Percentiles rank a stretch among this genome's conserved stretches.
These are phyloP conservation scores for Pseudocohnilembus persalinus DNA, from an alignment of 169 alveolate species.

Conservation along the genomic window DNA sequence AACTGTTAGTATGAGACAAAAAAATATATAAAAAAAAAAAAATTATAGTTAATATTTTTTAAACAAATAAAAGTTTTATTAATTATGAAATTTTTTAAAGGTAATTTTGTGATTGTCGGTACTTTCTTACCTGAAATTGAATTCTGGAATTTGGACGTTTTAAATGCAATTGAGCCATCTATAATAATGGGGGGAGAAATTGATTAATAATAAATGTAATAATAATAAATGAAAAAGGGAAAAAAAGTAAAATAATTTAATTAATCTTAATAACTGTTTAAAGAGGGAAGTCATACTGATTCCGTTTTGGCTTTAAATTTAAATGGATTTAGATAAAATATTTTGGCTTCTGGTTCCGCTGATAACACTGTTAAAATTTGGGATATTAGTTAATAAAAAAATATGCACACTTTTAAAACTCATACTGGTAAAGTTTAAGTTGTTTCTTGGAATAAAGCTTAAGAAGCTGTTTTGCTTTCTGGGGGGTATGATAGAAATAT, in stretches of 20 bases:
- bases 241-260: constrained; percentile 38
- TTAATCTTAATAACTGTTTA: constrained; percentile 47
- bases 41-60: no score
- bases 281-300: constrained; percentile 76
- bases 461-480: constrained; percentile 69
- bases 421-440: constrained; percentile 81
- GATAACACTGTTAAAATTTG: constrained; percentile 82
- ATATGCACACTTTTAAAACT: constrained; percentile 61
- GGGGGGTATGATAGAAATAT: constrained; percentile 79
- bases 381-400: constrained; percentile 72
- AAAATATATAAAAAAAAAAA: no score
- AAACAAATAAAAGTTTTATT: no score
- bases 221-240: neutral
- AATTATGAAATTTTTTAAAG: constrained; percentile 15
- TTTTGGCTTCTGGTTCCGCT: constrained; percentile 84
- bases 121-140: constrained; percentile 85
- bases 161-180: constrained; percentile 79
- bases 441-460: constrained; percentile 74
- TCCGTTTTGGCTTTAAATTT: constrained; percentile 74
- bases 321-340: constrained; percentile 70
- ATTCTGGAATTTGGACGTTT: constrained; percentile 85
- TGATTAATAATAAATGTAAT: neutral
- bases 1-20: neutral
- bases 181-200: constrained; percentile 73
- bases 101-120: constrained; percentile 80